Evolutionary conservation across 2,329 filamentous ascomycete species (phyloP), one percentile per base, ranked within the genome.

Genomic region (Chalara sp.): DNA sequence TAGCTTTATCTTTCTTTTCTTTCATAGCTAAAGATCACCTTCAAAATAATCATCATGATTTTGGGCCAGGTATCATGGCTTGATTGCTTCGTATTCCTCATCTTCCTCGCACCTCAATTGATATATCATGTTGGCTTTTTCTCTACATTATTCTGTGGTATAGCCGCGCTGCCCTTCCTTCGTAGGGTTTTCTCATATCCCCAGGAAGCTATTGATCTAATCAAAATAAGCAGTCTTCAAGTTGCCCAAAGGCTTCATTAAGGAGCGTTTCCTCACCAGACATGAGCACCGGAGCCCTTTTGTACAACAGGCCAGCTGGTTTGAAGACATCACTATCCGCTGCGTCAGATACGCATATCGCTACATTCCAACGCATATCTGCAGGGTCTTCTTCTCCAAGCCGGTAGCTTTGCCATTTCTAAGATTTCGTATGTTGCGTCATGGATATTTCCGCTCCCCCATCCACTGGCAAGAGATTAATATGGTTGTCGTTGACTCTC

Each of bases 331-430:
- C 42, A 86, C 90, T 46, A 77, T 92, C 52, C 78, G 86, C 53
- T 89, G 84, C 62, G 86, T 93, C 35, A 78, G 86, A 48, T 90
- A 87, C 73, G 86, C 85, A 11, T 92, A 92, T 63, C 79, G 82
- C 30, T 78, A 80, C 54, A 80, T 92, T 56, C 84, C 85, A 3
- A 76, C 85, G 6, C 74, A 71, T 33, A 78, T 92, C 30, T 84
- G 83, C 5, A 76, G 84, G 39, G 82, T 91, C 12, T 92, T 93
- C 73, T 89, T 93, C 65, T 85, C 82, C 6, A 89, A 84, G 68
- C 66, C 71, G 32, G 86, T 93, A 7, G 79, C 85, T 1, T 65
- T 89, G 46, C 87, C 87, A 0, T 92, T 92, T 65, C 66, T 91
- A 52, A 74, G 78, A 46, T 93, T 87, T 68, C 81, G 88, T 35